Conservation (phyloP, 2,329 filamentous ascomycete genomes). For the Phialocephala subalpina region DNA sequence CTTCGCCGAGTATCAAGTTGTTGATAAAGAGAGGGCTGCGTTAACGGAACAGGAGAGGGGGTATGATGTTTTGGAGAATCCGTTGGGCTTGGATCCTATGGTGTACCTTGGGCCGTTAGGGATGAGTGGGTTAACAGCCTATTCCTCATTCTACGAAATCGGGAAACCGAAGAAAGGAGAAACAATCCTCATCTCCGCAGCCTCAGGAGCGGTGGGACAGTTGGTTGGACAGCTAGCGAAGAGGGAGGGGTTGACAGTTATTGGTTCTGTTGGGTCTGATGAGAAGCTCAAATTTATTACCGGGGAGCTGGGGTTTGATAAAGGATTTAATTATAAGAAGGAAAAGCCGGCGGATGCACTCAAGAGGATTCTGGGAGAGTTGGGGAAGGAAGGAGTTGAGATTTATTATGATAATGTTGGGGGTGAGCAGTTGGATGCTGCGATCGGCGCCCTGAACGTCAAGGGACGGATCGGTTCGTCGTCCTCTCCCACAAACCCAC, state of each 20-base stretch:
- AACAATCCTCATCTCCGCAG: conserved; percentile 78
- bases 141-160: conserved; percentile 76
- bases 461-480: conserved; percentile 63
- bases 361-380: conserved; percentile 53
- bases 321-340: conserved; percentile 82
- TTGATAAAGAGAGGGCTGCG: conserved; percentile 51
- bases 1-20: conserved; percentile 71
- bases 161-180: conserved; percentile 78
- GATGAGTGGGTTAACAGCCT: conserved; percentile 80
- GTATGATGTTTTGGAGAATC: conserved; percentile 70
- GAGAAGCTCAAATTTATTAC: conserved; percentile 78
- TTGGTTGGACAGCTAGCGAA: conserved; percentile 79
- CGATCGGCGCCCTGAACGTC: conserved; percentile 66
- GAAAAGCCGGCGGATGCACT: conserved; percentile 71
- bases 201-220: conserved; percentile 77
- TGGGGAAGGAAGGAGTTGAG: conserved; percentile 75
- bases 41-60: conserved; percentile 48
- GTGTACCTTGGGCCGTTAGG: conserved; percentile 79
- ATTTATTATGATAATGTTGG: conserved; percentile 83
- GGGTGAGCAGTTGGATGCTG: conserved; percentile 75
- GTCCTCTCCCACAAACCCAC: not conserved
- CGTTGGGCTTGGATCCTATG: conserved; percentile 67
- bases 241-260: conserved; percentile 75
- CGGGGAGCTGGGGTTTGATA: conserved; percentile 74
- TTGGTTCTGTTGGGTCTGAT: conserved; percentile 78